Conservation (phyloP, 2,329 filamentous ascomycete species). For the Beauveria medogensis region DNA sequence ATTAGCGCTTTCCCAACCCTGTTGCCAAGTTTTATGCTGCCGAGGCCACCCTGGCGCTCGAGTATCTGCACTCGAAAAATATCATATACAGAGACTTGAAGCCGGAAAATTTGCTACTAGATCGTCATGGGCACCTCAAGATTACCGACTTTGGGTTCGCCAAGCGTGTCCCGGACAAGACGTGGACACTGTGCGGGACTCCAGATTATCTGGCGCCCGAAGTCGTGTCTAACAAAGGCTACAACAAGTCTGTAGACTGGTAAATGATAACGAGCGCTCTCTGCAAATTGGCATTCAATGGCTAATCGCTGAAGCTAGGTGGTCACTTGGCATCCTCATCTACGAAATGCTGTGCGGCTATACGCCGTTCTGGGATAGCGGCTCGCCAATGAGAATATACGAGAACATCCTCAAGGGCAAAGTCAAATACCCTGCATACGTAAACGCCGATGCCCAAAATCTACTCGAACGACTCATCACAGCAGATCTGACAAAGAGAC, state of each 20-base stretch:
- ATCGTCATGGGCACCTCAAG: constrained; percentile 89
- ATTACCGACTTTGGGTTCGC: constrained; percentile 99
- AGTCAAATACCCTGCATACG: constrained; percentile 94
- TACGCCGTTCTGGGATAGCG: constrained; percentile 97
- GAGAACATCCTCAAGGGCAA: constrained; percentile 96
- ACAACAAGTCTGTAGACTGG: constrained; percentile 99
- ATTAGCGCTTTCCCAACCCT: constrained; percentile 90
- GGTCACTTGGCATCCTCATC: constrained; percentile 95
- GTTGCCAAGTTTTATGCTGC: constrained; percentile 99
- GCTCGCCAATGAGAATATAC: constrained; percentile 98
- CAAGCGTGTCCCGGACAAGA: constrained; percentile 97
- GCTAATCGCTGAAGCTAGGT: constrained; percentile 48
- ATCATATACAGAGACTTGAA: constrained; percentile 98
- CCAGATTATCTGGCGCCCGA: constrained; percentile 96
- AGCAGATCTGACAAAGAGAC: constrained; percentile 83
- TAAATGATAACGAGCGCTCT: constrained; percentile 39
- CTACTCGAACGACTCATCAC: constrained; percentile 90
- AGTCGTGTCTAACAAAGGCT: constrained; percentile 97
- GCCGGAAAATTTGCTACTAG: constrained; percentile 84
- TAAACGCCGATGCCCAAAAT: constrained; percentile 90
- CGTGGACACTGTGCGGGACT: constrained; percentile 96
- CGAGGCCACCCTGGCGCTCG: constrained; percentile 88
- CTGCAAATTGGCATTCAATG: neutral
- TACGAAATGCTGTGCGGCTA: constrained; percentile 99
- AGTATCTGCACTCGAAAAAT: constrained; percentile 89